Conservation (phyloP, 2,329 filamentous ascomycete genomes). For the Whalleya microplaca region DNA sequence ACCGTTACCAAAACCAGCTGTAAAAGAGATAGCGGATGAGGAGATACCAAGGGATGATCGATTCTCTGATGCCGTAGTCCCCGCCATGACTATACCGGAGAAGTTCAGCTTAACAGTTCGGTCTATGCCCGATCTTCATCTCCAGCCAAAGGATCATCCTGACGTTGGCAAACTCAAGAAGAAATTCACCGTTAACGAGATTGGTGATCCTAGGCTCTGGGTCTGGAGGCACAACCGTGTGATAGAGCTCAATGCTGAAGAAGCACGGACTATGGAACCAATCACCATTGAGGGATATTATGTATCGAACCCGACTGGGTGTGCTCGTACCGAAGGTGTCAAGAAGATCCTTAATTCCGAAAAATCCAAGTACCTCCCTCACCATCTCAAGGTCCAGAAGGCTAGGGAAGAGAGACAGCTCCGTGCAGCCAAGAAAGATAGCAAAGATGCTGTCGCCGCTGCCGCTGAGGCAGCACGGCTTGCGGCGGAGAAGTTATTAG, state of each 20-base stretch:
- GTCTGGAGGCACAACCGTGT: conserved; percentile 61
- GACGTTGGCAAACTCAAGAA: conserved; percentile 53
- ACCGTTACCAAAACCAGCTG: conserved; percentile 27
- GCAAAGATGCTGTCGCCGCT: conserved; percentile 66
- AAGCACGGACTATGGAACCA: conserved; percentile 36
- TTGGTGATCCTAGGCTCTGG: conserved; percentile 59
- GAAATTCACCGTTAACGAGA: conserved; percentile 48
- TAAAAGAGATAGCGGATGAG: conserved; percentile 35
- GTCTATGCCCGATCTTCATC: conserved; percentile 47
- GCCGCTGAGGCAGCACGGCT: conserved; percentile 74
- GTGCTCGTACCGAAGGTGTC: conserved; percentile 87
- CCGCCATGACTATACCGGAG: conserved; percentile 50
- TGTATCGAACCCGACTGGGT: conserved; percentile 82
- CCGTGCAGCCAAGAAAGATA: conserved; percentile 65
- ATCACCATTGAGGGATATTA: conserved; percentile 69
- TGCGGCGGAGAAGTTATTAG: conserved; percentile 76
- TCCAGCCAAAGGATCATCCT: conserved; percentile 52
- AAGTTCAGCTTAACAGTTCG: conserved; percentile 51
- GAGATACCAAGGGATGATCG: conserved; percentile 46
- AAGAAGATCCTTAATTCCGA: conserved; percentile 97
- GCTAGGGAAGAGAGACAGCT: conserved; percentile 89
- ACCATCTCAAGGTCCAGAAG: conserved; percentile 95
- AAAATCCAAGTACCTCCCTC: conserved; percentile 96
- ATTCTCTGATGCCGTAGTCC: conserved; percentile 53
- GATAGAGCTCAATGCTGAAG: conserved; percentile 56